Base-by-base conservation (phyloP, 169 alveolate species). In the Theileria equi region DNA sequence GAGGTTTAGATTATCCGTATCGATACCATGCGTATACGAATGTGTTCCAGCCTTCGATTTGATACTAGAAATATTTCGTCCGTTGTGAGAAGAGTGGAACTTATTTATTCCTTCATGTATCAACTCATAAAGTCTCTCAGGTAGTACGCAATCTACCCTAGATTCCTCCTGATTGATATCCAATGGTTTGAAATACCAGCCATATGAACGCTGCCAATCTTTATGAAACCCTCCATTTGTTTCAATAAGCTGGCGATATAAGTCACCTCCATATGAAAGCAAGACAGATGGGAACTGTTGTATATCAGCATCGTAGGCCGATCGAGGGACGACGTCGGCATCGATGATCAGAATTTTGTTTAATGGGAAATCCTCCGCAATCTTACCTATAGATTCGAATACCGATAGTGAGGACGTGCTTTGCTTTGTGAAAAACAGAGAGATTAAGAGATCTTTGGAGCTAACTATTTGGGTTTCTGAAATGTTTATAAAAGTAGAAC, bases 221-320 rank as follows among this genome's bases (percentile, higher is more conserved):
- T 35, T 19, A 1, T 38, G 70, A 54, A 50, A 72, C 0, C 77
- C 74, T 16, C 49, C 32, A 23, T 23, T 55, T 38, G 40, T 68
- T 55, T 60, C 66, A 17, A 72, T 52, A 23, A 72, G 29, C 13
- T 57, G 49, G 10, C 83, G 29, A 32, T 72, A 53, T n/a, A 60
- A 28, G 45, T 72, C 83, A 13, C 83, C 83, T 8, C 83, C 83
- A 45, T 59, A 72, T 8, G 83, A 72, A 4, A 72, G 21, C 3
- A 72, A 41, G 3, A 66, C 83, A 26, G 77, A 69, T 21, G 83
- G 83, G 52, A 72, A 62, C 48, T 72, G 83, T 53, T 72, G 83
- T 19, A 72, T 44, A 45, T 72, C 83, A 23, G 83, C 83, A 26
- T 72, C 83, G 17, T 72, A 72, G 17, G 83, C 83, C 10, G 83